Percentiles rank a stretch among this genome's conserved stretches.
These are phyloP conservation scores for Cerioporus squamosus DNA, from an alignment of 1,284 basidiomycete genomes.

Conservation along the genomic window DNA sequence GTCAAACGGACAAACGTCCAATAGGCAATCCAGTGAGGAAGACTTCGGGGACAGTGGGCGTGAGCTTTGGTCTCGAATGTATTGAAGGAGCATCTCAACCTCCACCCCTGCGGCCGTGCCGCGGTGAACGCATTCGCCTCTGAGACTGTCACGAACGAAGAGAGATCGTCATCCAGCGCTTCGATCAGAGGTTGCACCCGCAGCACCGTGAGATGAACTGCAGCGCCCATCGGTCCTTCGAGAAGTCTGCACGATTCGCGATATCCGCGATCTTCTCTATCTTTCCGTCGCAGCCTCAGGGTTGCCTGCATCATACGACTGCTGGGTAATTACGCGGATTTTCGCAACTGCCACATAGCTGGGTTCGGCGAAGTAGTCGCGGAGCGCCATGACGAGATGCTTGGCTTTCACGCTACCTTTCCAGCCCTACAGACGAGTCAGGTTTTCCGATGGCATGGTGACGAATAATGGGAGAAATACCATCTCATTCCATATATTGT, in stretches of 20 bases:
- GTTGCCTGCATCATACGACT: not conserved
- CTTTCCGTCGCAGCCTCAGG: not conserved
- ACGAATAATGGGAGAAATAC: not conserved
- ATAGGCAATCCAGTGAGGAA: constrained; percentile 25
- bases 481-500: not conserved
- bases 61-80: not conserved
- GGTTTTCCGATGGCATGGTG: not conserved
- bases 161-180: constrained; percentile 37
- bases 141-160: constrained; percentile 34
- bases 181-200: constrained; percentile 30
- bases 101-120: constrained; percentile 34
- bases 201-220: constrained; percentile 26
- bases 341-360: not conserved
- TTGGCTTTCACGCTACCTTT: constrained; percentile 34
- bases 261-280: constrained; percentile 4
- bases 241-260: not conserved
- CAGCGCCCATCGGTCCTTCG: constrained; percentile 27
- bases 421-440: constrained; percentile 27
- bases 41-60: not conserved
- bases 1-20: constrained; percentile 20
- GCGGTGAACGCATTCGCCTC: constrained; percentile 37
- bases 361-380: constrained; percentile 32
- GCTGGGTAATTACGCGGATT: not conserved
- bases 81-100: constrained; percentile 30
- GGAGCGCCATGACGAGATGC: constrained; percentile 35